Evolutionary conservation across 371 early-diverging fungal genomes (phyloP).

Genomic region (Lichtheimia ornata): DNA sequence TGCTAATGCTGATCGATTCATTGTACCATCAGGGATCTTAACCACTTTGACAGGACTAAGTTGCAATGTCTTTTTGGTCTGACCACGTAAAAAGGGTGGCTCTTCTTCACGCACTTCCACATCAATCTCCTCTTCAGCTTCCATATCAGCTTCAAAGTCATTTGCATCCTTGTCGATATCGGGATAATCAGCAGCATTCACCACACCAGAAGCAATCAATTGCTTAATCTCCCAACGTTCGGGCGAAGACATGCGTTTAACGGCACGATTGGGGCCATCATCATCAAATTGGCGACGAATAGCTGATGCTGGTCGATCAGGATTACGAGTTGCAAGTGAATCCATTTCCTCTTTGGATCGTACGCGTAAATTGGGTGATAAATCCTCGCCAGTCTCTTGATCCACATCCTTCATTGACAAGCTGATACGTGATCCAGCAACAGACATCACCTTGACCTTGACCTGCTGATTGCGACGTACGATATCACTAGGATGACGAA

Average conservation of each 20-base stretch:
- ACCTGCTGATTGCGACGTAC: constrained; percentile 78
- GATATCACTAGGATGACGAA: constrained; percentile 81
- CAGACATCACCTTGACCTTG: constrained; percentile 92
- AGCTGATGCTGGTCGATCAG: constrained; percentile 57
- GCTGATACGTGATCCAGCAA: constrained; percentile 77
- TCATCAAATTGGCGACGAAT: constrained; percentile 53
- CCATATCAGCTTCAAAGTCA: constrained; percentile 78
- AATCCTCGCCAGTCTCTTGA: constrained; percentile 86
- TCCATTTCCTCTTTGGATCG: constrained; percentile 60
- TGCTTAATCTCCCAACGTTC: constrained; percentile 98
- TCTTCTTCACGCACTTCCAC: constrained; percentile 96
- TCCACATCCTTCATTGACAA: constrained; percentile 96
- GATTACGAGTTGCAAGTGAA: constrained; percentile 62
- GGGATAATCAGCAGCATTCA: constrained; percentile 85
- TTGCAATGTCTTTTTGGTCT: constrained; percentile 81
- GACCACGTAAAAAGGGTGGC: constrained; percentile 92
- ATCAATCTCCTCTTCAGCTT: constrained; percentile 93
- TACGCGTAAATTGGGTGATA: constrained; percentile 67
- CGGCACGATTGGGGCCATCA: constrained; percentile 57
- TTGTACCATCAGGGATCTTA: constrained; percentile 94
- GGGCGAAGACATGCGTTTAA: constrained; percentile 93
- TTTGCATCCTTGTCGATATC: constrained; percentile 75
- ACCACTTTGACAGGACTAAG: constrained; percentile 96
- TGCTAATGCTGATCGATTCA: constrained; percentile 94
- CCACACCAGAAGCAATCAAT: constrained; percentile 91